These are phyloP conservation scores for Elsinoe ampelina DNA, from an alignment of 2,329 filamentous ascomycete genomes.

Conservation along the genomic window DNA sequence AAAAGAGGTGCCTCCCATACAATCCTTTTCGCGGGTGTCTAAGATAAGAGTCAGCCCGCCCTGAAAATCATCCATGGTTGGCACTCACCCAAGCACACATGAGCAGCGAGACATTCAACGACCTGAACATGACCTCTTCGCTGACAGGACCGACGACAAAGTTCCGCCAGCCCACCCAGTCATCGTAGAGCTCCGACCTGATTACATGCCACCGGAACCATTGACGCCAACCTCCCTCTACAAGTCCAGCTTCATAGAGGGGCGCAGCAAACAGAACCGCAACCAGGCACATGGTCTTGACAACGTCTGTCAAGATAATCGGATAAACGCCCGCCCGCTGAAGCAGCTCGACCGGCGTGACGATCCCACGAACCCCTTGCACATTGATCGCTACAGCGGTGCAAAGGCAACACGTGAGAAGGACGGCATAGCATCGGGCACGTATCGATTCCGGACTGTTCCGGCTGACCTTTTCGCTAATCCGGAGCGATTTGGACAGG, in stretches of 20 bases:
- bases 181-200: conserved; percentile 52
- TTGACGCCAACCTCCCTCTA: conserved; percentile 58
- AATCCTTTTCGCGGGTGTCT: conserved; percentile 38
- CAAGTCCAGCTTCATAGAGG: conserved; percentile 67
- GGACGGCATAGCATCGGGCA: conserved; percentile 72
- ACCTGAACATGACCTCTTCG: conserved; percentile 90
- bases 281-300: conserved; percentile 59
- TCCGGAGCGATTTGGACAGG: conserved; percentile 66
- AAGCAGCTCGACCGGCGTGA: conserved; percentile 46
- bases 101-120: conserved; percentile 73
- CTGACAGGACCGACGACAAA: conserved; percentile 76
- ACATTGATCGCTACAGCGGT: conserved; percentile 58
- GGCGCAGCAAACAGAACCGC: conserved; percentile 73
- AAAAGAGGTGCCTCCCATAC: conserved; percentile 78
- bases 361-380: conserved; percentile 46
- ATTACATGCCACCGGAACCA: conserved; percentile 49
- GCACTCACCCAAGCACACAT: conserved; percentile 52
- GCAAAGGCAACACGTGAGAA: conserved; percentile 61
- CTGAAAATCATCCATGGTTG: conserved; percentile 33
- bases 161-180: conserved; percentile 81
- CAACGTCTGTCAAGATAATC: conserved; percentile 53
- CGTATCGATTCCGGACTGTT: conserved; percentile 86
- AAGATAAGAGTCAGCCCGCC: background rate
- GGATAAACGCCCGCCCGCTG: conserved; percentile 77
- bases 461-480: conserved; percentile 67